phyloP scores from a whole-genome alignment of 768 basidiomycete genomes.

The Agrocybe praecox region DNA sequence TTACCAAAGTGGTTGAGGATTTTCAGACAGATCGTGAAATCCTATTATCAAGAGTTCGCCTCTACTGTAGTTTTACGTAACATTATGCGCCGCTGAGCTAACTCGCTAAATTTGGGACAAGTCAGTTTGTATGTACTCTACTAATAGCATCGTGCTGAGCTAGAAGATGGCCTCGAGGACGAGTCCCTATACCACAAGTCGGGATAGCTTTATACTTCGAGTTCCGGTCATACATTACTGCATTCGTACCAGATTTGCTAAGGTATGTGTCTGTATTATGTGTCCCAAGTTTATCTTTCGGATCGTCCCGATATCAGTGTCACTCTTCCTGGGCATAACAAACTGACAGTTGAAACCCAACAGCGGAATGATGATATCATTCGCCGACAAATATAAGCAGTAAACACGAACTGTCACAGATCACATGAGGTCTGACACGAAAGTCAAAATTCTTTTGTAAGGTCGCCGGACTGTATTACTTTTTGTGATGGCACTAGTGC shows the following conservation, averaged over 20 bases:
- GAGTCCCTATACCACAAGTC: background rate
- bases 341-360: background rate
- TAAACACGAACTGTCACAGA: slow-evolving; percentile 13
- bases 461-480: background rate
- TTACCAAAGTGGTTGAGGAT: background rate
- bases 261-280: no score
- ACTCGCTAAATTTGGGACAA: background rate
- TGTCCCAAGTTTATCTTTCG: background rate
- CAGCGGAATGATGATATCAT: background rate
- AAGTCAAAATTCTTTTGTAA: background rate
- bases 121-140: background rate
- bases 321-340: background rate
- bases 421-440: slow-evolving; percentile 2
- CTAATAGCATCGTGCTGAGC: background rate
- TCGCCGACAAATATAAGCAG: background rate
- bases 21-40: background rate
- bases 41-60: background rate
- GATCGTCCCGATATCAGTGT: background rate
- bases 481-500: background rate
- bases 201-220: background rate
- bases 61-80: background rate
- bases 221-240: background rate
- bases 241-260: background rate
- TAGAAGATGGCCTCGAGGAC: background rate
- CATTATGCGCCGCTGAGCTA: background rate